Base-by-base conservation (phyloP, 768 basidiomycete genomes). In the Macrolepiota fuliginosa region DNA sequence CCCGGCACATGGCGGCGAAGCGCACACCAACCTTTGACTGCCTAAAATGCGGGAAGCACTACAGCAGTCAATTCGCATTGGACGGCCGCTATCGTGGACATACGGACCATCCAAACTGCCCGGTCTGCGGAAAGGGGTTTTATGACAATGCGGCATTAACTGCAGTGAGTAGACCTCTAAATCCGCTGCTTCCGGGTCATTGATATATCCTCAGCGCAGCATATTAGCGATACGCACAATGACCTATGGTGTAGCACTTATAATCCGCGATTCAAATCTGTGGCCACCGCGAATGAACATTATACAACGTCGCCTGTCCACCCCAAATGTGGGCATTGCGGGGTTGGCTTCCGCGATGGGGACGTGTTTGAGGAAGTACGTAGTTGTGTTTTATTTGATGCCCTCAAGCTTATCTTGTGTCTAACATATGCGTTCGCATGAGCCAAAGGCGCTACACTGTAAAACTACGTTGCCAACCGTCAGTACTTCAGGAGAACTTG, bases 51-150 rank as follows among this genome's bases (percentile, higher is more conserved):
- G 69, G 69, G 36, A 62, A 74, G 46, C 68, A 64, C 3, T 81
- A 72, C 59, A 66, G 70, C 37, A 74, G 72, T 17, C 72, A 70
- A 17, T 72, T 74, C 53, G 75, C 77, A 2, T 66, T 81, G 22
- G 75, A 79, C 12, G 79, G 80, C 61, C 81, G 82, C 61, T 83
- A 79, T 64, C 71, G 79, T 29, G 81, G 80, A 4, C 77, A 78
- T 9, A 62, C 72, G 29, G 67, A 70, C 4, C 81, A 83, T 66
- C 80, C 81, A 1, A 83, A 80, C 46, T 83, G 81, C 64, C 54
- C 66, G 11, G 71, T 74, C 24, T 83, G 81, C 62, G 77, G 79
- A 9, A 67, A 74, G 49, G 82, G 81, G 2, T 81, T 79, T 54
- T 68, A 70, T 32, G 76, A 82, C 61, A 55, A 63, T 27, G 52